Base-by-base conservation (phyloP, 257 asterid species). In the Solanum verrucosum region DNA sequence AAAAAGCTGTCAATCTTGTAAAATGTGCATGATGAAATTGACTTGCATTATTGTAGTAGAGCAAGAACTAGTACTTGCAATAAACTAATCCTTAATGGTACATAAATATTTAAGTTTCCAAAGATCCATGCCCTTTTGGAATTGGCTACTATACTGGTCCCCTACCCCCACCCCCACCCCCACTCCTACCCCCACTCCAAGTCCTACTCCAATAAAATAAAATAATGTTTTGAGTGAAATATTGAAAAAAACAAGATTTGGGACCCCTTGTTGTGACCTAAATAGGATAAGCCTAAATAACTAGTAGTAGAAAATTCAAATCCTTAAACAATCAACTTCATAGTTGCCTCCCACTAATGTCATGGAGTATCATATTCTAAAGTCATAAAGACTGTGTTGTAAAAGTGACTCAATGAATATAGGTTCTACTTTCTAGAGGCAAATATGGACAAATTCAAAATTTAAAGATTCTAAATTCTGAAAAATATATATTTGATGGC, bases 1-100 rank as follows among this genome's bases (percentile, higher is more conserved):
- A n/a, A 85, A 65, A 79, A 44, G 90, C 87, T 88, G 90, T 34
- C 38, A 42, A 77, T 85, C 77, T 65, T 77, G 90, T 87, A 67
- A 88, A 86, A 56, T 86, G 90, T 79, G 68, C 29, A 4, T 37
- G 20, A 65, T 52, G 52, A 65, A 85, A 85, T 88, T 88, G 88
- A 88, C 88, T 88, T 85, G 49, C 74, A 75, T 34, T 52, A 71
- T 46, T 49, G 4, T 27, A 82, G 70, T 29, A 31, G 44, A 49
- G 70, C 7, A 82, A 49, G 31, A 49, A 82, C 70, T 18, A 29
- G 71, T 82, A 82, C 70, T 82, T 82, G 44, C 31, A 82, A 82
- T 82, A 82, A 82, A 31, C 44, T 29, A 82, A 49, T 82, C 71
- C 31, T 31, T 81, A 35, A 31, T 49, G 29, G 70, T 49, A 29